Evolutionary conservation across 257 asterid species (phyloP).

Genomic region (Solanum medicagineum): DNA sequence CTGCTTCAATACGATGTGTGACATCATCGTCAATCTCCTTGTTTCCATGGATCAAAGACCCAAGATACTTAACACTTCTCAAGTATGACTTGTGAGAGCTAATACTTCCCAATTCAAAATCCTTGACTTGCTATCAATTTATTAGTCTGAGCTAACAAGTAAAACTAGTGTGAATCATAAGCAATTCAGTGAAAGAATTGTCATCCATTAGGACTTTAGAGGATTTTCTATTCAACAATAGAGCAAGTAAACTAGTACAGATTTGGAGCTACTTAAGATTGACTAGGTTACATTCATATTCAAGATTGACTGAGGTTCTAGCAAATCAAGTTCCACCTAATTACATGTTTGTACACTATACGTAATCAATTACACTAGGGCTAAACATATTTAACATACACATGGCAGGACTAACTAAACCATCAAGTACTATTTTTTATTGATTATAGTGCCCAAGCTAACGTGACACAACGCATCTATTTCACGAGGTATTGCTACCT

Average conservation of each 20-base stretch:
- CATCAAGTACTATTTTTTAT: not conserved
- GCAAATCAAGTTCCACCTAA: not conserved
- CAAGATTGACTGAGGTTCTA: not conserved
- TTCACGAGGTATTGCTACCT: not conserved
- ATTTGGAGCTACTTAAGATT: not conserved
- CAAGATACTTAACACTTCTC: too few relatives aligned
- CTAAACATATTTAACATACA: not conserved
- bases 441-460: not conserved
- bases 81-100: not conserved
- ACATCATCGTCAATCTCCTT: too few relatives aligned
- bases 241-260: not conserved
- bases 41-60: too few relatives aligned
- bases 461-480: not conserved
- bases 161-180: not conserved
- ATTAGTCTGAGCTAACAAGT: not conserved
- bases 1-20: too few relatives aligned
- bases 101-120: not conserved
- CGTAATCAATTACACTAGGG: not conserved
- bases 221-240: not conserved
- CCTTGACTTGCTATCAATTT: not conserved
- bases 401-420: not conserved
- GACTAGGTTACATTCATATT: not conserved
- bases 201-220: not conserved
- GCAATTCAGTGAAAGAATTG: not conserved
- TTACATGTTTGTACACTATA: not conserved